phyloP scores from a whole-genome alignment of 2,329 filamentous ascomycete genomes.

The Pestalotiopsis sp. region DNA sequence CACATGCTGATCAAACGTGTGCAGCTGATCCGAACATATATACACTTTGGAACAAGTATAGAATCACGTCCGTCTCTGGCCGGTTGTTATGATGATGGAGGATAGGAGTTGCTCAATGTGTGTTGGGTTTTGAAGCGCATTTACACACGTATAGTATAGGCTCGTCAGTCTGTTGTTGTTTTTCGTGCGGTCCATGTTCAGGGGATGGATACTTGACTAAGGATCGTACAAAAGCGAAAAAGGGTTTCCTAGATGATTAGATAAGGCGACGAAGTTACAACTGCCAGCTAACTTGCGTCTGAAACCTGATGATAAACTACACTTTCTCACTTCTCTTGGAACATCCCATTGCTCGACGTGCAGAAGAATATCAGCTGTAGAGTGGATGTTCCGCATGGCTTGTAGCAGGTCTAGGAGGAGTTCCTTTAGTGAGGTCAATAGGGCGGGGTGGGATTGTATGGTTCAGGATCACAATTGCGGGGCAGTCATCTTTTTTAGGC shows the following conservation, averaged over 20 bases:
- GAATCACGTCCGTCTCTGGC: neutral
- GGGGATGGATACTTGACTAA: slow-evolving; percentile 1
- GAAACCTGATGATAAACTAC: neutral
- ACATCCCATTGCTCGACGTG: too few relatives aligned
- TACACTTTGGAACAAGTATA: neutral
- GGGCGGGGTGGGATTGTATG: too few relatives aligned
- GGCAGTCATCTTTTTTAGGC: too few relatives aligned
- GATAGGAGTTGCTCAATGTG: neutral
- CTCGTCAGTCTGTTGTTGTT: neutral
- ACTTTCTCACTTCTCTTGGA: neutral
- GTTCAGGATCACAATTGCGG: too few relatives aligned
- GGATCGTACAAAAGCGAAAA: slow-evolving; percentile 6
- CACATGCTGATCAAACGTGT: neutral
- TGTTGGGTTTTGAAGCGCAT: slow-evolving; percentile 1
- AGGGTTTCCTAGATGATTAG: slow-evolving; percentile 8
- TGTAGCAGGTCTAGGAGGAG: too few relatives aligned
- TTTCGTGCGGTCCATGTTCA: neutral
- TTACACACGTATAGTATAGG: neutral
- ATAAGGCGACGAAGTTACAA: neutral
- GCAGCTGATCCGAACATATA: slow-evolving; percentile 3
- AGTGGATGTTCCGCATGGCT: too few relatives aligned
- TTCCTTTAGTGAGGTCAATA: too few relatives aligned
- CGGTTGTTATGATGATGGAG: neutral
- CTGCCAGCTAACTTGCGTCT: neutral
- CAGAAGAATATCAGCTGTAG: too few relatives aligned